These are phyloP conservation scores for Trichoderma sp. DNA, from an alignment of 2,329 filamentous ascomycete genomes.

Conservation along the genomic window DNA sequence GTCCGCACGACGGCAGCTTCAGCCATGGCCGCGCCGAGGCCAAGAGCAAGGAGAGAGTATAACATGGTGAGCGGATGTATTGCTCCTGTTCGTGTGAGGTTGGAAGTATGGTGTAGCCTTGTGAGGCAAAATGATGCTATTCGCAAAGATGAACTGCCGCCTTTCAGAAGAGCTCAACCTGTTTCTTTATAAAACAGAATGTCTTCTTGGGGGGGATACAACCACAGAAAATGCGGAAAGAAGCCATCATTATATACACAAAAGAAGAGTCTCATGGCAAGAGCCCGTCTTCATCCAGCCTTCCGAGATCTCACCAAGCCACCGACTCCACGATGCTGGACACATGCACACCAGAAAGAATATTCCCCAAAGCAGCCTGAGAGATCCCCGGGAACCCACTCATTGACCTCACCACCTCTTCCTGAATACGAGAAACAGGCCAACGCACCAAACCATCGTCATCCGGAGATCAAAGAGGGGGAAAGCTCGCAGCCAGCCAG, in stretches of 20 bases:
- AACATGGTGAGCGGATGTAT: constrained; percentile 11
- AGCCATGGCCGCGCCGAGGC: constrained; percentile 22
- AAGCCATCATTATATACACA: constrained; percentile 14
- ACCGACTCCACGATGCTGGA: not conserved
- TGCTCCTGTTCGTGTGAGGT: not conserved
- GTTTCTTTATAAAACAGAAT: not conserved
- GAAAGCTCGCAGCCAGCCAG: not conserved
- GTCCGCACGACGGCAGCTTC: constrained; percentile 21
- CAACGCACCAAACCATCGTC: not conserved
- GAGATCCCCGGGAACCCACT: not conserved
- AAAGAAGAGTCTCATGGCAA: not conserved
- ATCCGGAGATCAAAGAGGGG: not conserved
- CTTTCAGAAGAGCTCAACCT: not conserved
- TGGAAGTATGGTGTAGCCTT: not conserved
- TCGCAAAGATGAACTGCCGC: not conserved
- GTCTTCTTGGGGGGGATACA: not conserved
- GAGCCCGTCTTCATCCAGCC: not conserved
- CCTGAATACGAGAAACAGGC: constrained; percentile 11
- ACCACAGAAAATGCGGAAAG: not conserved
- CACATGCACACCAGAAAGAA: not conserved
- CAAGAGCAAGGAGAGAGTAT: constrained; percentile 20
- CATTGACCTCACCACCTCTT: constrained; percentile 4
- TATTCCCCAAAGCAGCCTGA: not conserved
- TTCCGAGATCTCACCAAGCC: not conserved
- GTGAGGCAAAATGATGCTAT: not conserved